Percentiles rank a stretch among this genome's conserved stretches.
Conservation (phyloP, 1,284 basidiomycete genomes). For the Melampsora occidentalis region DNA sequence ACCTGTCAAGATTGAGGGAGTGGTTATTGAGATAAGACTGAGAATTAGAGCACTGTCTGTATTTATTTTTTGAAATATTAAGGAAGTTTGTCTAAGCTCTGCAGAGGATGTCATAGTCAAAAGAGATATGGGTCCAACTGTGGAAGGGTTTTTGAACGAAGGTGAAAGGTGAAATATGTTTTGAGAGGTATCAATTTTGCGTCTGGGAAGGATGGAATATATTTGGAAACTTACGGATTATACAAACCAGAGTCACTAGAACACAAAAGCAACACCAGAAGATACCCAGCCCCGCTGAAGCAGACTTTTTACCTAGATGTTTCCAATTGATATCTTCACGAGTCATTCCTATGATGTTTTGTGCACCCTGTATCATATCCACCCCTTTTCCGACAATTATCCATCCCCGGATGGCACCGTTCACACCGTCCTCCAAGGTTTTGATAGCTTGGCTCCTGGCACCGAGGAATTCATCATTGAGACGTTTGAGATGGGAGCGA, state of each 20-base stretch:
- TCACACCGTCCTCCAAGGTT: conserved; percentile 14
- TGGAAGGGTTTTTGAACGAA: too few relatives aligned
- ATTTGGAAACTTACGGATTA: background rate
- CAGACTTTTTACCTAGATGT: conserved; percentile 6
- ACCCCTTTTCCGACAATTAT: conserved; percentile 32
- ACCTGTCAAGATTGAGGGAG: conserved; percentile 9
- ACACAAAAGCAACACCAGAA: conserved; percentile 17
- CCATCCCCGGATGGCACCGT: conserved; percentile 25
- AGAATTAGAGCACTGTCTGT: conserved; percentile 9
- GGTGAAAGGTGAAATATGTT: too few relatives aligned
- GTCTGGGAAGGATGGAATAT: background rate
- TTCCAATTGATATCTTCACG: conserved; percentile 30
- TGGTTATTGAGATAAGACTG: conserved; percentile 23
- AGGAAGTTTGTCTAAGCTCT: conserved; percentile 7
- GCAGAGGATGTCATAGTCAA: conserved; percentile 16
- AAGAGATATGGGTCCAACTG: conserved; percentile 17
- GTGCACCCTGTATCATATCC: conserved; percentile 3
- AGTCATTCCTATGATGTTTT: conserved; percentile 33
- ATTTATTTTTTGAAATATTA: conserved; percentile 4
- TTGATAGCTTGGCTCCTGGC: conserved; percentile 16
- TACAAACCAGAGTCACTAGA: conserved; percentile 11
- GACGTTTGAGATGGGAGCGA: conserved; percentile 22
- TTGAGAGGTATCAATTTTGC: background rate
- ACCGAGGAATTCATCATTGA: conserved; percentile 17
- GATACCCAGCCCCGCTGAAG: conserved; percentile 1